Conservation (phyloP, 2,329 filamentous ascomycete species). For the Fusarium oligoseptatum region DNA sequence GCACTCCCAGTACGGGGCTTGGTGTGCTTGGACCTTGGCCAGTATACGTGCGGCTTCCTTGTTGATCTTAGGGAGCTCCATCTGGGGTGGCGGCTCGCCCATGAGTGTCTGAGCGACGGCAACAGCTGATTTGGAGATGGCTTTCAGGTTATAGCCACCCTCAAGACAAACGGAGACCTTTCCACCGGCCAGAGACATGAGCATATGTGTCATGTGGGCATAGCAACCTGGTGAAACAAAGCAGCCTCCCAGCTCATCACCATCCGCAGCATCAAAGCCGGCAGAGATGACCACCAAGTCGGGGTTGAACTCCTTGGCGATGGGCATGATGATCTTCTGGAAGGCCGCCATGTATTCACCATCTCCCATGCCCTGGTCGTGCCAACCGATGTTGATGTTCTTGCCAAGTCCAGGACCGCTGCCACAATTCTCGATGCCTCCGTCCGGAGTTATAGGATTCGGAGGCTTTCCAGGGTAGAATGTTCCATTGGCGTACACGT, state of each 20-base stretch:
- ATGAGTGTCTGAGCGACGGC: conserved; percentile 94
- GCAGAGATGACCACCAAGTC: conserved; percentile 96
- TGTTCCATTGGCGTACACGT: conserved; percentile 84
- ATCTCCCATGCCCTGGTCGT: conserved; percentile 87
- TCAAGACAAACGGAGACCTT: conserved; percentile 94
- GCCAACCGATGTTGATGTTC: conserved; percentile 77
- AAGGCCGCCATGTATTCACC: conserved; percentile 98
- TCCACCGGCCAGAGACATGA: conserved; percentile 92
- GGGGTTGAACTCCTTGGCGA: conserved; percentile 91
- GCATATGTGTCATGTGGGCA: conserved; percentile 98
- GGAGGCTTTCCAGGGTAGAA: conserved; percentile 85
- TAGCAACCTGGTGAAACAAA: conserved; percentile 93
- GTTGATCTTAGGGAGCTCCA: conserved; percentile 69
- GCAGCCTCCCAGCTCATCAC: conserved; percentile 92
- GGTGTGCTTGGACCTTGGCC: conserved; percentile 70
- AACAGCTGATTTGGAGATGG: conserved; percentile 92
- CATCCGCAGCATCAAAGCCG: conserved; percentile 94
- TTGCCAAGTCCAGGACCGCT: conserved; percentile 67
- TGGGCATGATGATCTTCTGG: conserved; percentile 95
- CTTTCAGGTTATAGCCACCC: conserved; percentile 93
- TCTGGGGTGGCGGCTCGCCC: conserved; percentile 85
- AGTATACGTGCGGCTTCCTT: conserved; percentile 69
- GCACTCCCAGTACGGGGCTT: conserved; percentile 86
- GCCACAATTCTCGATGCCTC: conserved; percentile 72
- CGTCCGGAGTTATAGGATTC: conserved; percentile 69